phyloP scores from a whole-genome alignment of 257 asterid species.

The Solanum bukasovii region DNA sequence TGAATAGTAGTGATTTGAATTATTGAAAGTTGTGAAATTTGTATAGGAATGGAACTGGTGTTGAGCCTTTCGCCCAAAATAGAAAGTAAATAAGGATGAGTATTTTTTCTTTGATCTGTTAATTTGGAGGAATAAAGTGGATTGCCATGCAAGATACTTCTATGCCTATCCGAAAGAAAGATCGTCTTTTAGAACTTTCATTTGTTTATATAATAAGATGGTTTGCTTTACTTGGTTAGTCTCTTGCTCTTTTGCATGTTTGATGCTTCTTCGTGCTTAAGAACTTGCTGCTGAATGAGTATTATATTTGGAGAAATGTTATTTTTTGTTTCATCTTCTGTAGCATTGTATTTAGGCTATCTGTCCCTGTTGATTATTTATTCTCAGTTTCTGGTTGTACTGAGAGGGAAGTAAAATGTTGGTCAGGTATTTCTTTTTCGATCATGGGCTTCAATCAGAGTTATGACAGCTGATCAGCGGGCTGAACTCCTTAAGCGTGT shows the following conservation, averaged over 20 bases:
- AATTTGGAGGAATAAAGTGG: neutral
- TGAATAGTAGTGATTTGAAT: neutral
- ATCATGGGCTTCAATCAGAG: constrained; percentile 68
- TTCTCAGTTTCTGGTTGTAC: neutral
- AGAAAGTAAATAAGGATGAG: neutral
- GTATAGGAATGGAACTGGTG: neutral
- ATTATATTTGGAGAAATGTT: neutral
- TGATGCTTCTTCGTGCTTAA: neutral
- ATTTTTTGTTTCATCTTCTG: neutral
- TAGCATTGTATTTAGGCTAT: neutral
- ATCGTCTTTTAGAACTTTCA: neutral
- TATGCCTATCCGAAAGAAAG: neutral
- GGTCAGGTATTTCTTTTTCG: constrained; percentile 53
- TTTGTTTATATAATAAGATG: neutral
- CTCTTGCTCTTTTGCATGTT: neutral
- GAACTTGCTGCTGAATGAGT: neutral
- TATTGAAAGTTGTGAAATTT: neutral
- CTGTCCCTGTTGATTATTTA: neutral
- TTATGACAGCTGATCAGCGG: constrained; percentile 73
- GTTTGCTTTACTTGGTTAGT: neutral
- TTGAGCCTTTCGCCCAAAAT: neutral
- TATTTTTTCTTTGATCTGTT: neutral
- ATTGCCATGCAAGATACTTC: neutral
- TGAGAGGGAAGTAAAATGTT: constrained; percentile 10
- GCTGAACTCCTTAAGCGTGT: constrained; percentile 59